A percentile compares a stretch with the other conserved stretches of the same genome.
Conservation (phyloP, 108 stramenopile genomes). For the Pseudonitzschia multistriata region DNA sequence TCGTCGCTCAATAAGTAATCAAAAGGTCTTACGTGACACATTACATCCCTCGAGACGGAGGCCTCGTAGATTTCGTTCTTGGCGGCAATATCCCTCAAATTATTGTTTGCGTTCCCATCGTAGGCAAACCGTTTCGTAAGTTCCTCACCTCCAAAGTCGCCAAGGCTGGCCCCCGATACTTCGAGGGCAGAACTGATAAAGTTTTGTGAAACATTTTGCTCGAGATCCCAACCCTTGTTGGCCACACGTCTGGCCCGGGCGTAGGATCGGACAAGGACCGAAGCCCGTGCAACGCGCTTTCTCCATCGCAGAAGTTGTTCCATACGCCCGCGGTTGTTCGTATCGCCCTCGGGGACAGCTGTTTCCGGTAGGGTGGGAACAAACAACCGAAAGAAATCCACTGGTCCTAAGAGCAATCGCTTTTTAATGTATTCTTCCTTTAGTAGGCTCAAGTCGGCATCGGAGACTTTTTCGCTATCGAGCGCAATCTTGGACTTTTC, state of each 20-base stretch:
- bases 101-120: constrained; percentile 65
- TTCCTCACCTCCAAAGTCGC: constrained; percentile 6
- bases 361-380: constrained; percentile 46
- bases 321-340: constrained; percentile 43
- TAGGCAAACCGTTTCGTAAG: constrained; percentile 51
- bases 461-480: constrained; percentile 10
- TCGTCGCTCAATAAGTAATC: constrained; percentile 17
- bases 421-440: constrained; percentile 37
- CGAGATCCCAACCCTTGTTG: constrained; percentile 54
- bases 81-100: constrained; percentile 38
- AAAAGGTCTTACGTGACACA: constrained; percentile 34
- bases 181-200: too few relatives aligned
- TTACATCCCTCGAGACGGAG: constrained; percentile 60
- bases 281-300: constrained; percentile 59
- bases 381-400: constrained; percentile 72
- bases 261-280: constrained; percentile 57
- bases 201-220: background rate
- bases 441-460: constrained; percentile 14
- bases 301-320: constrained; percentile 46
- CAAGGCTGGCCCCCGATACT: background rate
- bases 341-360: constrained; percentile 35
- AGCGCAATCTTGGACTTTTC: constrained; percentile 1
- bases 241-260: constrained; percentile 46
- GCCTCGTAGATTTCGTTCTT: constrained; percentile 75
- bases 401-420: constrained; percentile 50